A percentile compares a stretch with the other conserved stretches of the same genome.
These are phyloP conservation scores for Leptosphaerulina australis DNA, from an alignment of 2,329 filamentous ascomycete species.

Conservation along the genomic window DNA sequence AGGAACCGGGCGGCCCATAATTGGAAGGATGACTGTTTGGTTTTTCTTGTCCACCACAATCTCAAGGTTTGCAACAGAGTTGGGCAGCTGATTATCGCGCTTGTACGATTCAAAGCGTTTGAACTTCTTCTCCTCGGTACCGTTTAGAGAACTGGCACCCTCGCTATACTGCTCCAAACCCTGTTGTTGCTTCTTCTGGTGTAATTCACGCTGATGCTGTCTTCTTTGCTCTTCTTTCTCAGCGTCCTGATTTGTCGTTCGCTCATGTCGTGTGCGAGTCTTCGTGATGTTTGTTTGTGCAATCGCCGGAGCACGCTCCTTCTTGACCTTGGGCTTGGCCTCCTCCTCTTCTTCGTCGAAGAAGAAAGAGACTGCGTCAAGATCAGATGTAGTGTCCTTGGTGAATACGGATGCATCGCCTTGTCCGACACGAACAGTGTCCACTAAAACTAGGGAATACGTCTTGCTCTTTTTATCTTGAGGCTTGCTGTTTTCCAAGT, in stretches of 20 bases:
- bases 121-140: conserved; percentile 95
- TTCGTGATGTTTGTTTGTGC: conserved; percentile 95
- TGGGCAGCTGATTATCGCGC: conserved; percentile 90
- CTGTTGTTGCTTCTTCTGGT: conserved; percentile 85
- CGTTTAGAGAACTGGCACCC: conserved; percentile 82
- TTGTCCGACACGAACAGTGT: conserved; percentile 86
- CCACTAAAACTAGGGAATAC: conserved; percentile 88
- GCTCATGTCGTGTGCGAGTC: conserved; percentile 88
- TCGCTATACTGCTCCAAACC: conserved; percentile 86
- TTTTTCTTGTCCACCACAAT: conserved; percentile 93
- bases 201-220: conserved; percentile 90
- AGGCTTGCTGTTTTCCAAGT: conserved; percentile 83
- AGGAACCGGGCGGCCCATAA: conserved; percentile 95
- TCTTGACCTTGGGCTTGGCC: conserved; percentile 87
- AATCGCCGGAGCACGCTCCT: conserved; percentile 83
- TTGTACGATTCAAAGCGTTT: conserved; percentile 99
- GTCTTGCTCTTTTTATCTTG: conserved; percentile 88
- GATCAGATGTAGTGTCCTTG: conserved; percentile 85
- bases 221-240: conserved; percentile 85
- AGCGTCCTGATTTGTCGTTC: conserved; percentile 85
- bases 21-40: conserved; percentile 86
- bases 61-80: conserved; percentile 80
- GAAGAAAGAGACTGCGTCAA: conserved; percentile 97
- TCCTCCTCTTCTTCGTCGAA: conserved; percentile 89
- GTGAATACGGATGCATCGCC: conserved; percentile 88